Conservation (phyloP, 257 asterid species). For the Nicotiana otophora region DNA sequence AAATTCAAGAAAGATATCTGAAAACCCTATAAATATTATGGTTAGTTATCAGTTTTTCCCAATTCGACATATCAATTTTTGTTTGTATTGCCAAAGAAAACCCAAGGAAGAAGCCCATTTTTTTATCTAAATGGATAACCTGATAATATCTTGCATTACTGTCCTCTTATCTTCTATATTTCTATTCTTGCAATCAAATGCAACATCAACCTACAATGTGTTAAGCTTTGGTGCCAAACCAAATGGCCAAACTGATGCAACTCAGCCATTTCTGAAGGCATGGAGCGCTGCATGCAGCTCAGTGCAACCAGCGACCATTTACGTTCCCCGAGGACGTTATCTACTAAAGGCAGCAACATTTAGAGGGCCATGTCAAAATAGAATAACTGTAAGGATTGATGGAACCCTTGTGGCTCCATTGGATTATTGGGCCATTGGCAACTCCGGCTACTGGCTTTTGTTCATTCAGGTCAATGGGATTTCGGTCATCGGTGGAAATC, state of each 20-base stretch:
- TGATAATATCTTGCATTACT: background rate
- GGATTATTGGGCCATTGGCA: slow-evolving; percentile 12
- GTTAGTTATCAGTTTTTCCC: background rate
- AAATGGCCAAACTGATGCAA: slow-evolving; percentile 9
- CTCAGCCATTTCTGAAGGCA: slow-evolving; percentile 6
- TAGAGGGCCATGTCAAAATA: slow-evolving; percentile 15
- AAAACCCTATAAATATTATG: background rate
- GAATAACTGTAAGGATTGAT: background rate
- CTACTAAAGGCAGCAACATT: slow-evolving; percentile 5
- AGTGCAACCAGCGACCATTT: background rate
- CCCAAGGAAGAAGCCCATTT: background rate
- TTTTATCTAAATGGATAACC: background rate
- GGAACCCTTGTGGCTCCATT: slow-evolving; percentile 16
- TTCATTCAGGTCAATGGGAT: slow-evolving; percentile 8
- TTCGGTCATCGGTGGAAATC: slow-evolving; percentile 9
- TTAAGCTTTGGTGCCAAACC: slow-evolving; percentile 13
- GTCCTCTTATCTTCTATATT: background rate
- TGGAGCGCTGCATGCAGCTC: slow-evolving; percentile 12
- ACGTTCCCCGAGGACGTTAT: slow-evolving; percentile 7
- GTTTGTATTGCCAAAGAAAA: background rate
- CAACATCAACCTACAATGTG: slow-evolving; percentile 12
- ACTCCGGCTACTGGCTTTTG: slow-evolving; percentile 13
- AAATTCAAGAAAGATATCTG: background rate
- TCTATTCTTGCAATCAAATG: background rate
- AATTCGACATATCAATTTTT: background rate